phyloP scores from a whole-genome alignment of 2,329 filamentous ascomycete genomes.

The Fusarium virguliforme region DNA sequence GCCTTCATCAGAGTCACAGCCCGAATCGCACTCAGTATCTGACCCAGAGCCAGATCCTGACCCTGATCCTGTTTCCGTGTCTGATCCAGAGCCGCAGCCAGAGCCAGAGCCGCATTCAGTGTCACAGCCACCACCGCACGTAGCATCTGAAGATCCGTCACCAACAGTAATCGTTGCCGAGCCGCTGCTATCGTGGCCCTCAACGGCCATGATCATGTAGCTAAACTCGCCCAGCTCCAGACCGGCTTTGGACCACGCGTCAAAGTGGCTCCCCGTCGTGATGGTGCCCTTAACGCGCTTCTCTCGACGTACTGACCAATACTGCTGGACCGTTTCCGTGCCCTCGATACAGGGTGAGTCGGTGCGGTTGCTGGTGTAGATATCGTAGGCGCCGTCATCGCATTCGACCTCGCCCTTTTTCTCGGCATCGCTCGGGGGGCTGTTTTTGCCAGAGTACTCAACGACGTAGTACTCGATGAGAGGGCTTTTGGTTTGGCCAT shows the following conservation, averaged over 20 bases:
- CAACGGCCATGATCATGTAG: constrained; percentile 1
- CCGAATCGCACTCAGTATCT: not conserved
- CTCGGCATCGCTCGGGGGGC: not conserved
- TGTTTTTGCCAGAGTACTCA: not conserved
- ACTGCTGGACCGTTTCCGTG: not conserved
- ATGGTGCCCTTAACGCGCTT: constrained; percentile 1
- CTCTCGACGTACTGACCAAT: not conserved
- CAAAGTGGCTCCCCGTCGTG: constrained; percentile 1
- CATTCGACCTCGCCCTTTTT: not conserved
- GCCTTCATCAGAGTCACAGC: not conserved
- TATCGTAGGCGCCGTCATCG: not conserved
- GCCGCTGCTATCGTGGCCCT: not conserved
- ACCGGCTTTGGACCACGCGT: not conserved
- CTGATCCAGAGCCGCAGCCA: not conserved
- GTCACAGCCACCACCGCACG: not conserved
- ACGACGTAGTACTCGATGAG: constrained; percentile 4
- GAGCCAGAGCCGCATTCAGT: not conserved
- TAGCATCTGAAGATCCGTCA: not conserved
- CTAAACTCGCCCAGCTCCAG: constrained; percentile 2
- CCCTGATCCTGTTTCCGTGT: not conserved
- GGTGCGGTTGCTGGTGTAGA: not conserved
- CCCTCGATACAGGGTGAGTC: not conserved
- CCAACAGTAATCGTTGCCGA: constrained; percentile 1
- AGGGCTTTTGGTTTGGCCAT: not conserved
- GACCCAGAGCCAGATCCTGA: not conserved